These are phyloP conservation scores for Brasenia schreberi DNA, from an alignment of 164 flowering plant genomes.

Conservation along the genomic window DNA sequence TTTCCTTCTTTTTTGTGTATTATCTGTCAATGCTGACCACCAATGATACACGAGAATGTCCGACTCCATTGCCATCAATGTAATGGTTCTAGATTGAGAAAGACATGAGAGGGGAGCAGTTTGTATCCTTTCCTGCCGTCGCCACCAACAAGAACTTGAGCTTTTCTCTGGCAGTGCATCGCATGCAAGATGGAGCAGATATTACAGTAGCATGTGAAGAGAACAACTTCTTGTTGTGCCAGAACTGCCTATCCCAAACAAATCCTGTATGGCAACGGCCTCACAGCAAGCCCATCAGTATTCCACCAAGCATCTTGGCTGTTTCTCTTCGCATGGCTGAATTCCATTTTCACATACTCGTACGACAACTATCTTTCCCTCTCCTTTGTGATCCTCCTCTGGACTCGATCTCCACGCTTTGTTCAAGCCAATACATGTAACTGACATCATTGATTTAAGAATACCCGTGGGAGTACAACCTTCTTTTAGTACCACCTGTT, in stretches of 20 bases:
- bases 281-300: slow-evolving; percentile 76
- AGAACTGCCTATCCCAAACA: slow-evolving; percentile 10
- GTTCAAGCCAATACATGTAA: slow-evolving; percentile 96
- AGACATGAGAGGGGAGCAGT: not conserved
- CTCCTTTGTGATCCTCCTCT: slow-evolving; percentile 54
- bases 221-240: not conserved
- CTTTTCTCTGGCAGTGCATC: not conserved
- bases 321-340: slow-evolving; percentile 60
- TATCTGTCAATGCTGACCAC: no score
- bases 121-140: no score
- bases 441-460: slow-evolving; percentile 75
- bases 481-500: slow-evolving; percentile 83
- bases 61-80: not conserved
- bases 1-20: no score
- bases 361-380: slow-evolving; percentile 75
- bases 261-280: slow-evolving; percentile 67
- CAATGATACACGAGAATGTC: no score
- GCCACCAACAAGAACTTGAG: no score
- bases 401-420: slow-evolving; percentile 59
- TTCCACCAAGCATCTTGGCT: slow-evolving; percentile 66
- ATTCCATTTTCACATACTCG: slow-evolving; percentile 76
- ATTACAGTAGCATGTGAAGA: not conserved
- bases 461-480: slow-evolving; percentile 55
- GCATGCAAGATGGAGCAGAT: not conserved
- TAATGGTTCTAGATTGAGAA: not conserved